phyloP scores from a whole-genome alignment of 78 protist species.

The Acrasis kona region DNA sequence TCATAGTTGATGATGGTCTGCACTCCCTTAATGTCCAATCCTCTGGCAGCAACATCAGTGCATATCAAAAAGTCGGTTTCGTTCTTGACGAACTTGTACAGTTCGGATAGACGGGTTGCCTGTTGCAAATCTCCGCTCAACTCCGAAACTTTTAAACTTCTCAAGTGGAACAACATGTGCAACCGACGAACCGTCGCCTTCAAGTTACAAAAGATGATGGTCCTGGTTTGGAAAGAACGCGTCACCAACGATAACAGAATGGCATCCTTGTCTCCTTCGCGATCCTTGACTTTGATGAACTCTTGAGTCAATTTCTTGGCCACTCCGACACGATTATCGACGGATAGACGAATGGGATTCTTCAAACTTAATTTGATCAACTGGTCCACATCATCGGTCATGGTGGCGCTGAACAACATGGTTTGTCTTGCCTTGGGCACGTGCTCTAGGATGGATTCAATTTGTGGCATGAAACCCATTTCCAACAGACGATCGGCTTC shows the following conservation, averaged over 20 bases:
- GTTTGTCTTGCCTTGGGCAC: conserved; percentile 69
- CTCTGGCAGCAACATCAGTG: conserved; percentile 90
- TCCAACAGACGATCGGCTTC: conserved; percentile 85
- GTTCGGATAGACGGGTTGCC: conserved; percentile 36
- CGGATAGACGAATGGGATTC: conserved; percentile 44
- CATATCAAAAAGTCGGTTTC: conserved; percentile 54
- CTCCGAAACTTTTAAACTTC: conserved; percentile 51
- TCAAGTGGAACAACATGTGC: conserved; percentile 41
- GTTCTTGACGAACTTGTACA: conserved; percentile 47
- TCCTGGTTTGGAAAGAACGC: not conserved
- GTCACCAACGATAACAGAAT: not conserved
- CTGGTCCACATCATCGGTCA: conserved; percentile 60
- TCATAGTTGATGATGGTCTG: conserved; percentile 47
- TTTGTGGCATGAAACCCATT: conserved; percentile 70
- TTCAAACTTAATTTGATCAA: conserved; percentile 35
- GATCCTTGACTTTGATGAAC: conserved; percentile 32
- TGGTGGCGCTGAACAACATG: conserved; percentile 81
- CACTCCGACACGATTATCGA: conserved; percentile 47
- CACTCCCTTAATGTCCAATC: conserved; percentile 79
- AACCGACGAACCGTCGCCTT: conserved; percentile 47
- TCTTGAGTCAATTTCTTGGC: conserved; percentile 55
- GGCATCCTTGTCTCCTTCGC: not conserved
- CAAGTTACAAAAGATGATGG: conserved; percentile 28
- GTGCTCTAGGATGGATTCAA: conserved; percentile 47
- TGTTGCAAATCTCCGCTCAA: conserved; percentile 63